Evolutionary conservation across 805 yeast genomes (phyloP).

Genomic region (Wickerhamomyces sydowiorum): DNA sequence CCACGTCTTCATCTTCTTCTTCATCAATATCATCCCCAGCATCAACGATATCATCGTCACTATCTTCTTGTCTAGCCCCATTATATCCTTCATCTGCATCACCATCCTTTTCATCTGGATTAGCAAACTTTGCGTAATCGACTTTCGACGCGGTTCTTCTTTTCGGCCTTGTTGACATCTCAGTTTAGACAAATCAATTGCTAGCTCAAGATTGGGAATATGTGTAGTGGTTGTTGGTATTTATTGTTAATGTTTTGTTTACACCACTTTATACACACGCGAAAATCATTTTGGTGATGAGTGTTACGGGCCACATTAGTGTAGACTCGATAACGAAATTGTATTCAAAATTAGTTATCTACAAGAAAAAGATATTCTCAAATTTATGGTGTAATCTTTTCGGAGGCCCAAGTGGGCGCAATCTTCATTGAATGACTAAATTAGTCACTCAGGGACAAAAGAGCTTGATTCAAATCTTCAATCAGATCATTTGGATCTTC

Average conservation of each 20-base stretch:
- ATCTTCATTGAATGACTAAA: no score
- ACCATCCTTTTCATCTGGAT: slow-evolving; percentile 3
- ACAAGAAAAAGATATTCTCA: no score
- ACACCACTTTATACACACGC: no score
- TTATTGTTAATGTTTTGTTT: background rate
- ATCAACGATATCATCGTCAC: slow-evolving; percentile 7
- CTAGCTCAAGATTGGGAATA: no score
- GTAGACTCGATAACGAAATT: background rate
- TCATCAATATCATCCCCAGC: slow-evolving; percentile 12
- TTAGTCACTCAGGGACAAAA: slow-evolving; percentile 18
- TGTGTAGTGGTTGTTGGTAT: no score
- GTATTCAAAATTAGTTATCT: background rate
- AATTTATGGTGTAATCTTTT: no score
- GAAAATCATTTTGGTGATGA: background rate
- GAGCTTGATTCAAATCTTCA: slow-evolving; percentile 60
- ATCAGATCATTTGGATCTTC: slow-evolving; percentile 77
- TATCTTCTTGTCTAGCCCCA: slow-evolving; percentile 1
- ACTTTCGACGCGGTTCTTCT: slow-evolving; percentile 5
- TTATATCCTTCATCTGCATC: slow-evolving; percentile 3
- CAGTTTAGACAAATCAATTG: no score
- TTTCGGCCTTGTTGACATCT: slow-evolving; percentile 2
- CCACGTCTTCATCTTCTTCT: slow-evolving; percentile 2
- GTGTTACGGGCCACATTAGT: background rate
- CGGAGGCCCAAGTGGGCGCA: no score
- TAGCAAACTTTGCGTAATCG: slow-evolving; percentile 2